These are phyloP conservation scores for Helicostylum pulchrum DNA, from an alignment of 192 early-diverging fungal species.

Conservation along the genomic window DNA sequence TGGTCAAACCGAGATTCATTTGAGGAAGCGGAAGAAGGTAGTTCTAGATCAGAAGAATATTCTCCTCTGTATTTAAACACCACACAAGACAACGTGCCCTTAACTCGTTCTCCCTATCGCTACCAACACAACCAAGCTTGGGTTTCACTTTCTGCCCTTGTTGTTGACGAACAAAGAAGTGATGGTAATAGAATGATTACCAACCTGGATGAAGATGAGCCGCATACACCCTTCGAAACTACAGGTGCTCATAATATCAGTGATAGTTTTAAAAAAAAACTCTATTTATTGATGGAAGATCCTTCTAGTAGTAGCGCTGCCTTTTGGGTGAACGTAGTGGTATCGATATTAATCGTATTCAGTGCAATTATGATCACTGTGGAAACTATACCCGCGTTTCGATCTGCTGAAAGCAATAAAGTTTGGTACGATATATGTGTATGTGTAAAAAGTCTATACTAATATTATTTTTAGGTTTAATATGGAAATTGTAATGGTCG, in stretches of 20 bases:
- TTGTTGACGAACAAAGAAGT: not conserved
- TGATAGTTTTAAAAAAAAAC: slow-evolving; percentile 45
- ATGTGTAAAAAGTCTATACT: not conserved
- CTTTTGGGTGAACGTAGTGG: slow-evolving; percentile 67
- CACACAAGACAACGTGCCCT: too few species aligned
- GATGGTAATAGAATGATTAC: not conserved
- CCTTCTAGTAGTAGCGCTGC: slow-evolving; percentile 69
- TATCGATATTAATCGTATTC: slow-evolving; percentile 69
- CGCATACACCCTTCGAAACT: not conserved
- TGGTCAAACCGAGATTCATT: too few species aligned
- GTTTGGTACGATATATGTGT: slow-evolving; percentile 41
- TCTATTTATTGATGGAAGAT: slow-evolving; percentile 72
- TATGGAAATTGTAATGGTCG: slow-evolving; percentile 49
- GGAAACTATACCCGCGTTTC: slow-evolving; percentile 76
- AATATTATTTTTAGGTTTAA: slow-evolving; percentile 6
- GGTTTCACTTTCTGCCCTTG: not conserved
- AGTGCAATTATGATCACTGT: slow-evolving; percentile 69
- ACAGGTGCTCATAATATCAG: slow-evolving; percentile 8
- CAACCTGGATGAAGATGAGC: not conserved
- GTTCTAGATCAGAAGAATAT: too few species aligned
- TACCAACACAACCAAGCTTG: not conserved
- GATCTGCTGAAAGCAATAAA: slow-evolving; percentile 45
- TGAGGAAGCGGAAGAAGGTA: too few species aligned
- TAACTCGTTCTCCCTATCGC: too few species aligned
- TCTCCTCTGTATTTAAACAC: too few species aligned